A percentile compares a stretch with the other conserved stretches of the same genome.
phyloP scores from a whole-genome alignment of 2,329 filamentous ascomycete species.

The Fusarium temperatum region DNA sequence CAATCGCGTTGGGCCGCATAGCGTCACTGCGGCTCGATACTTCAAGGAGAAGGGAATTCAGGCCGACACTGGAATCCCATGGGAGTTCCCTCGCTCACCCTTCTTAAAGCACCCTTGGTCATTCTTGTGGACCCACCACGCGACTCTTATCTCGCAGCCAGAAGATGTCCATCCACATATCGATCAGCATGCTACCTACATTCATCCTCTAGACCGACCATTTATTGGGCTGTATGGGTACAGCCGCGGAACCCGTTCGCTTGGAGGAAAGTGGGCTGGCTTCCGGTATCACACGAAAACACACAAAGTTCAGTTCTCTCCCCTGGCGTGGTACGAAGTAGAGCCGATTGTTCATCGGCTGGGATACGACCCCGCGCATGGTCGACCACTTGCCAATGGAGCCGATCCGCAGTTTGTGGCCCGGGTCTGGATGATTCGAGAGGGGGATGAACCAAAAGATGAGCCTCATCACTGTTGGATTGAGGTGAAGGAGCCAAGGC shows the following conservation, averaged over 20 bases:
- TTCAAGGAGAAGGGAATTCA: background rate
- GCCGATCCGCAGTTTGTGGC: background rate
- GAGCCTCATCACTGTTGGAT: background rate
- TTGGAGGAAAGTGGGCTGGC: background rate
- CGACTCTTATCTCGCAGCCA: background rate
- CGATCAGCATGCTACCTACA: fast-evolving
- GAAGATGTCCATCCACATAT: background rate
- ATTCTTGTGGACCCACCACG: background rate
- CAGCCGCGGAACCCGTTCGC: background rate
- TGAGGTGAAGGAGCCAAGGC: background rate
- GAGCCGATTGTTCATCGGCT: background rate
- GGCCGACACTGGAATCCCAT: background rate
- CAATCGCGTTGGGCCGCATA: background rate
- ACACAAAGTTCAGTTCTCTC: background rate
- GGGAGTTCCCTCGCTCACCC: background rate
- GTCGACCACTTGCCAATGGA: background rate
- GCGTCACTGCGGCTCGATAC: background rate
- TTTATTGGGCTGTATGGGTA: background rate
- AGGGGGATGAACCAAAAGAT: background rate
- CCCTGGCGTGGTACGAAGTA: background rate
- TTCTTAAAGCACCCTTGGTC: too few relatives aligned
- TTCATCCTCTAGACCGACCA: background rate
- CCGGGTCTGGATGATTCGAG: background rate
- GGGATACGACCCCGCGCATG: background rate
- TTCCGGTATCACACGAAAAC: background rate